phyloP scores from a whole-genome alignment of 805 yeast species.

The Nakazawaea ambrosiae region DNA sequence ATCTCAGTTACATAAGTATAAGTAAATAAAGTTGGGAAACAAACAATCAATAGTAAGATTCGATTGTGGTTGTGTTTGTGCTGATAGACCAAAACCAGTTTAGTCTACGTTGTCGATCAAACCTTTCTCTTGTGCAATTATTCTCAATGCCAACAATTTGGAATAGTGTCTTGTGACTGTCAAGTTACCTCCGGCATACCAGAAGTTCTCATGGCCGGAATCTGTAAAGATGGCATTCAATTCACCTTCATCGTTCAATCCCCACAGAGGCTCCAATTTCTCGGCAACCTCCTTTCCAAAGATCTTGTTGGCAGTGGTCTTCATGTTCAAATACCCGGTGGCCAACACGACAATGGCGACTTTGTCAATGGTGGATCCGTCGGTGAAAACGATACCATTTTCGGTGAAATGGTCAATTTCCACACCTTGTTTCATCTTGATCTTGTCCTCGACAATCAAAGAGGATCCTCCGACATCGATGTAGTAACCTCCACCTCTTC shows the following conservation, averaged over 20 bases:
- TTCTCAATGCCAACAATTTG: conserved; percentile 32
- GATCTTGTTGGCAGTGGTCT: conserved; percentile 30
- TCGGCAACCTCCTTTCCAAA: conserved; percentile 31
- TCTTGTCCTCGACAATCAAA: conserved; percentile 30
- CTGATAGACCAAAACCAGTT: no score
- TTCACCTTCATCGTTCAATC: conserved; percentile 37
- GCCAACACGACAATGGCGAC: conserved; percentile 36
- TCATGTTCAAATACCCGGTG: conserved; percentile 37
- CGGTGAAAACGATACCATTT: conserved; percentile 30
- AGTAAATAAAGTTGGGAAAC: neutral
- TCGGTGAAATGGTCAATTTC: conserved; percentile 28
- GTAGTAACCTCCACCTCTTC: conserved; percentile 41
- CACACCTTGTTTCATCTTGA: conserved; percentile 28
- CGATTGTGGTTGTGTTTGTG: no score
- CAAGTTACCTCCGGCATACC: conserved; percentile 36
- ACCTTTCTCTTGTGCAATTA: conserved; percentile 24
- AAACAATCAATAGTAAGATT: no score
- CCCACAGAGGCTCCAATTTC: conserved; percentile 33
- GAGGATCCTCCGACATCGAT: conserved; percentile 38
- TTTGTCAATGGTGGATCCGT: conserved; percentile 27
- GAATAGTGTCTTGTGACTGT: conserved; percentile 31
- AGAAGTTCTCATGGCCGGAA: conserved; percentile 32
- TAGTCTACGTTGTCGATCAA: no score
- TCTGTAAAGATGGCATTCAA: conserved; percentile 30
- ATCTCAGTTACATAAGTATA: neutral